phyloP scores from a whole-genome alignment of 768 basidiomycete genomes.

The Pisolithus marmoratus region DNA sequence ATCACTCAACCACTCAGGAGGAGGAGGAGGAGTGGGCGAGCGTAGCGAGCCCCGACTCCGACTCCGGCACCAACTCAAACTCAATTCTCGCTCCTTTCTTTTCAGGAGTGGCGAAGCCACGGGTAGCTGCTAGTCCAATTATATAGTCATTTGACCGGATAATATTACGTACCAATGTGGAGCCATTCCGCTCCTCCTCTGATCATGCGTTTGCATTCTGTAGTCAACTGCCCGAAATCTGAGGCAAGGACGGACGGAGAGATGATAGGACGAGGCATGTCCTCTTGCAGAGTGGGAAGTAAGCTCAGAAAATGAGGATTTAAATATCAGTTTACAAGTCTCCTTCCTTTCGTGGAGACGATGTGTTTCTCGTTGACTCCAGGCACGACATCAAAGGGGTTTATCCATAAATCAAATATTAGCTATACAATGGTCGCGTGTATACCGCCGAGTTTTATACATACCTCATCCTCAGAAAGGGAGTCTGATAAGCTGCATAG shows the following conservation, averaged over 20 bases:
- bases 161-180: conserved; percentile 73
- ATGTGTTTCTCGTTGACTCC: too few species aligned
- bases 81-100: too few species aligned
- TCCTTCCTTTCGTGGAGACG: too few species aligned
- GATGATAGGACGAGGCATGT: conserved; percentile 88
- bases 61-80: too few species aligned
- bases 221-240: conserved; percentile 91
- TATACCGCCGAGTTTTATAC: background rate
- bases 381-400: too few species aligned
- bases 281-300: conserved; percentile 1
- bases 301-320: background rate
- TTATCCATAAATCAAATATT: too few species aligned
- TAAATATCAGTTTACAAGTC: background rate
- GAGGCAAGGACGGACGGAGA: conserved; percentile 97
- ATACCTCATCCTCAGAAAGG: conserved; percentile 36
- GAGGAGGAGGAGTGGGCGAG: too few species aligned
- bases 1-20: too few species aligned
- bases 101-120: too few species aligned
- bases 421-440: background rate
- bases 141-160: conserved; percentile 5
- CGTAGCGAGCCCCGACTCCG: too few species aligned
- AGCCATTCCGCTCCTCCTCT: conserved; percentile 95
- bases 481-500: conserved; percentile 33
- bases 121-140: too few species aligned
- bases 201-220: conserved; percentile 97